Conservation (phyloP, 176 grass and related monocot species). For the Bonia amplexicaulis region DNA sequence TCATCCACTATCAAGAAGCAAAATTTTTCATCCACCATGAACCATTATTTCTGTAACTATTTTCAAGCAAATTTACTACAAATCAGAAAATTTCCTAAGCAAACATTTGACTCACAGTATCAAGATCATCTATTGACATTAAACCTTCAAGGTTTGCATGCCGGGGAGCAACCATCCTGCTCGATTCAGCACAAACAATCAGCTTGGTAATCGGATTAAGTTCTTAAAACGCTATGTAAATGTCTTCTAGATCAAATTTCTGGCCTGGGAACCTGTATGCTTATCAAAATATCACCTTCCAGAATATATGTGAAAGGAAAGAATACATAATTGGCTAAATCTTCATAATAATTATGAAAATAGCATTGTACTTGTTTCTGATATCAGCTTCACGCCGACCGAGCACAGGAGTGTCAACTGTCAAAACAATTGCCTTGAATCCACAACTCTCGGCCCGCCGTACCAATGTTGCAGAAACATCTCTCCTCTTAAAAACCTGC, state of each 20-base stretch:
- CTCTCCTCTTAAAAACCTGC: constrained; percentile 70
- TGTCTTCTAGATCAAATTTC: neutral
- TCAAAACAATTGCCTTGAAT: constrained; percentile 85
- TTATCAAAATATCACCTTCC: neutral
- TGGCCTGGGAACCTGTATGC: neutral
- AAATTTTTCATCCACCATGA: neutral
- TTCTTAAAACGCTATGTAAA: neutral
- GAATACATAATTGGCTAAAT: neutral
- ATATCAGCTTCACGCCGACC: constrained; percentile 82
- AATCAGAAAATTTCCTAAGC: neutral
- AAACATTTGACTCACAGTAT: constrained; percentile 46
- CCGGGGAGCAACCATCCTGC: constrained; percentile 47
- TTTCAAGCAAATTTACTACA: neutral
- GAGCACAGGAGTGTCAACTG: constrained; percentile 75
- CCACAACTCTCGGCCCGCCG: constrained; percentile 63
- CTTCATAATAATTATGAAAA: neutral
- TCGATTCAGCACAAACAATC: neutral
- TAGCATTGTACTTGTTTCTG: constrained; percentile 59
- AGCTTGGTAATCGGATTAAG: neutral
- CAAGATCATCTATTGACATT: constrained; percentile 34
- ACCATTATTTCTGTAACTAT: neutral
- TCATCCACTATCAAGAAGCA: neutral
- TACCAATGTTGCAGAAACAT: constrained; percentile 62
- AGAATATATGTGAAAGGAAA: neutral
- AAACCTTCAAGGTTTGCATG: constrained; percentile 60